These are phyloP conservation scores for Gossypium herbaceum DNA, from an alignment of 345 rosid species.

Conservation along the genomic window DNA sequence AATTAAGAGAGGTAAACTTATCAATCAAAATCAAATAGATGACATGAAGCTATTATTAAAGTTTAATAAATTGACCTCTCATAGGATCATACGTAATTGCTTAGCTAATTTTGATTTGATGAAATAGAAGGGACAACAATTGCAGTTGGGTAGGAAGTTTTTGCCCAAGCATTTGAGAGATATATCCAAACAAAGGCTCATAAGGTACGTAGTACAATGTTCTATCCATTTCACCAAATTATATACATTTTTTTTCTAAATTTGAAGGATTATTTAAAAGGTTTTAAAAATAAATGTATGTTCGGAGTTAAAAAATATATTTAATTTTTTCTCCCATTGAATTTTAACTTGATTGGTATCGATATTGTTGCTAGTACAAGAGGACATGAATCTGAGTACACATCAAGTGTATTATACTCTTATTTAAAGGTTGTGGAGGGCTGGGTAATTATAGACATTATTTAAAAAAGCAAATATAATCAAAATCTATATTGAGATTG, in stretches of 20 bases:
- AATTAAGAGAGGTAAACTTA: not conserved
- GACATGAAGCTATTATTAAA: not conserved
- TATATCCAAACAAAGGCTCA: not conserved
- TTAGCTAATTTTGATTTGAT: slow-evolving; percentile 11
- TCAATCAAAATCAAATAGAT: not conserved
- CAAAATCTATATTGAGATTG: no score
- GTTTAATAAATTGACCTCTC: not conserved
- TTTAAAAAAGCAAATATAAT: no score
- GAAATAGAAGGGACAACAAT: not conserved
- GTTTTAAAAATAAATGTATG: no score
- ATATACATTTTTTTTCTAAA: no score
- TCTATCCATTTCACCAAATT: not conserved
- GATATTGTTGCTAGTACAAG: no score
- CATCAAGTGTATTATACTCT: no score
- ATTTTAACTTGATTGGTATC: fast-evolving
- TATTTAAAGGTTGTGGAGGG: no score
- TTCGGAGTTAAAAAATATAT: no score
- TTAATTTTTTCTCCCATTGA: no score
- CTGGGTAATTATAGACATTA: no score
- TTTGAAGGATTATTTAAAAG: no score
- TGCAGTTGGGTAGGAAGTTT: not conserved
- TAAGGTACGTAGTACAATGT: not conserved
- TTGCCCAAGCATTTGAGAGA: not conserved
- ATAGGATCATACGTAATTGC: not conserved
- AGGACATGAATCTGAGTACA: no score